phyloP scores from a whole-genome alignment of 2,329 filamentous ascomycete genomes.

The Penicillium crustosum region DNA sequence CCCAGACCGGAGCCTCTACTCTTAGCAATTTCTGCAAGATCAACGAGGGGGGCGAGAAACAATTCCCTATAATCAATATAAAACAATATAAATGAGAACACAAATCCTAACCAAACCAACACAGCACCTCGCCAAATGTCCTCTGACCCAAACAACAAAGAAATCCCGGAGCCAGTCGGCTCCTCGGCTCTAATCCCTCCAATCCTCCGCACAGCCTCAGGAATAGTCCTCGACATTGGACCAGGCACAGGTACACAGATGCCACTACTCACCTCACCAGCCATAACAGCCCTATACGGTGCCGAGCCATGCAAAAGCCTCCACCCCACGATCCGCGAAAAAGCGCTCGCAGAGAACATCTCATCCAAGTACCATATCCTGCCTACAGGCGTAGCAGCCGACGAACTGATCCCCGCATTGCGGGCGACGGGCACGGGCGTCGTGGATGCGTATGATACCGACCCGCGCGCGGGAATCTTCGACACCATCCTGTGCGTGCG shows the following conservation, averaged over 20 bases:
- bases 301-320: constrained; percentile 54
- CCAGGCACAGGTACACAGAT: constrained; percentile 56
- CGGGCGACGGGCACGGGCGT: constrained; percentile 25
- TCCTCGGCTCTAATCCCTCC: constrained; percentile 44
- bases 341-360: constrained; percentile 45
- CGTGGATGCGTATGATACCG: constrained; percentile 26
- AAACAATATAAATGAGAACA: background rate
- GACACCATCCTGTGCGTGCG: constrained; percentile 57
- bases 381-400: constrained; percentile 48
- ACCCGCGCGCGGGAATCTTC: constrained; percentile 44
- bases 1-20: background rate
- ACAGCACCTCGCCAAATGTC: constrained; percentile 13
- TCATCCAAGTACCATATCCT: constrained; percentile 52
- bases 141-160: constrained; percentile 14
- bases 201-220: constrained; percentile 42
- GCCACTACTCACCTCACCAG: constrained; percentile 44
- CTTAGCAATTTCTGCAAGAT: background rate
- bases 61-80: background rate
- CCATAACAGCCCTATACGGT: constrained; percentile 53
- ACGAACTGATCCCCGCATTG: constrained; percentile 44
- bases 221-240: constrained; percentile 51
- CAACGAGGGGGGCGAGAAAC: no score
- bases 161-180: constrained; percentile 14
- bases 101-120: constrained; percentile 1
- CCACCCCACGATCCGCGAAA: constrained; percentile 45